Percentiles rank a stretch among this genome's conserved stretches.
phyloP scores from a whole-genome alignment of 805 yeast genomes.

The Kuraishia cidri region DNA sequence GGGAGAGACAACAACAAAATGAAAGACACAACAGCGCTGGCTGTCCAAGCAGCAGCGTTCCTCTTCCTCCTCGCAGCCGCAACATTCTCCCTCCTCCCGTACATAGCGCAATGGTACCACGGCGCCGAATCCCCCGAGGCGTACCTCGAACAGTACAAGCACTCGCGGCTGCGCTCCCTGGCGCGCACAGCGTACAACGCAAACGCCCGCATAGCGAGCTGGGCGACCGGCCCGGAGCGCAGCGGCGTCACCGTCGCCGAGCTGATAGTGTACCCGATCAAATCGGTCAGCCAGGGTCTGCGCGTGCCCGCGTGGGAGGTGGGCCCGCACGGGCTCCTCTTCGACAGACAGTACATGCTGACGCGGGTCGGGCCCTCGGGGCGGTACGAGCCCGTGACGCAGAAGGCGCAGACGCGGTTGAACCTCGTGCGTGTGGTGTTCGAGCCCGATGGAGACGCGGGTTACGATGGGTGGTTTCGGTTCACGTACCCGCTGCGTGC shows the following conservation, averaged over 20 bases:
- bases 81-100: too few species aligned
- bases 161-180: not conserved
- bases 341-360: slow-evolving; percentile 19
- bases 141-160: not conserved
- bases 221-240: not conserved
- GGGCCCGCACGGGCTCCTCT: slow-evolving; percentile 13
- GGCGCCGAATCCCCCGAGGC: too few species aligned
- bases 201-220: not conserved
- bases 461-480: slow-evolving; percentile 6
- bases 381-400: slow-evolving; percentile 8
- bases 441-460: slow-evolving; percentile 1
- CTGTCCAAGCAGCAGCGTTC: too few species aligned
- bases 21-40: too few species aligned
- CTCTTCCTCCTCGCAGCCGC: too few species aligned
- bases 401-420: slow-evolving; percentile 11
- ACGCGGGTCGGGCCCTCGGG: slow-evolving; percentile 6
- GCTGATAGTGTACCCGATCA: slow-evolving; percentile 13
- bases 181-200: not conserved
- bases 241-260: not conserved
- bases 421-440: slow-evolving; percentile 8
- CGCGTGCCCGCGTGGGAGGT: slow-evolving; percentile 11
- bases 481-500: slow-evolving; percentile 9
- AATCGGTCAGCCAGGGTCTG: slow-evolving; percentile 14
- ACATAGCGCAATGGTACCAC: too few species aligned
- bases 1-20: too few species aligned